Evolutionary conservation across 176 grass and related monocot species (phyloP).

Genomic region (Canna indica): DNA sequence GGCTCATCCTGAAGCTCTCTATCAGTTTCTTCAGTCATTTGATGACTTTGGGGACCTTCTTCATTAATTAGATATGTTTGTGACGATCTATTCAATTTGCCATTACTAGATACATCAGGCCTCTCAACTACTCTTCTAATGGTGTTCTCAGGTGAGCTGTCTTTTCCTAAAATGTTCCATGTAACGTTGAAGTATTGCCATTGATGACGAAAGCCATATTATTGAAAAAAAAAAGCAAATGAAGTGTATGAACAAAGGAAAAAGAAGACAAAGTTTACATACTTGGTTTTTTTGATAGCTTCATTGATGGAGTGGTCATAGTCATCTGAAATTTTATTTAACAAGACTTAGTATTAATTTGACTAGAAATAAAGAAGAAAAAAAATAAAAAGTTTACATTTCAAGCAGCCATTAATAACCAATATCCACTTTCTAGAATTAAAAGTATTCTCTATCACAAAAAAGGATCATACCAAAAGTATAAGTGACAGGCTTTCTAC

Average conservation of each 20-base stretch:
- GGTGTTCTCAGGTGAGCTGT: slow-evolving; percentile 50
- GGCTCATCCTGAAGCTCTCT: slow-evolving; percentile 36
- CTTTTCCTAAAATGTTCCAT: slow-evolving; percentile 40
- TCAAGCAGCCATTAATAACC: neutral
- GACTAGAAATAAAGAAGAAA: neutral
- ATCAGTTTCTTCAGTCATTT: slow-evolving; percentile 49
- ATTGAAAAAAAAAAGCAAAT: neutral
- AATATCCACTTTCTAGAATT: neutral
- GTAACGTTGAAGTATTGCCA: slow-evolving; percentile 10
- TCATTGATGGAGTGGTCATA: slow-evolving; percentile 96
- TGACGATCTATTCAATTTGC: slow-evolving; percentile 56
- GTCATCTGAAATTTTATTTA: slow-evolving; percentile 58
- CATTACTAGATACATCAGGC: slow-evolving; percentile 65
- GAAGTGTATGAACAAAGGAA: neutral
- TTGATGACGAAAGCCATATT: neutral
- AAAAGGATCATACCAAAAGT: slow-evolving; percentile 69
- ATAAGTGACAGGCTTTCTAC: slow-evolving; percentile 85
- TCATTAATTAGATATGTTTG: slow-evolving; percentile 29
- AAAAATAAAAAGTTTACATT: neutral
- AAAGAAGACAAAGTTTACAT: slow-evolving; percentile 34
- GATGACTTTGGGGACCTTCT: slow-evolving; percentile 53
- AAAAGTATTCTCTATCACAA: neutral
- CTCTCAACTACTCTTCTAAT: slow-evolving; percentile 51
- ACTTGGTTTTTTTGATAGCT: slow-evolving; percentile 91
- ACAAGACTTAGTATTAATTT: slow-evolving; percentile 1